Percentiles rank a stretch among this genome's conserved stretches.
Evolutionary conservation across 345 rosid species (phyloP).

Genomic region (Dimocarpus longan): DNA sequence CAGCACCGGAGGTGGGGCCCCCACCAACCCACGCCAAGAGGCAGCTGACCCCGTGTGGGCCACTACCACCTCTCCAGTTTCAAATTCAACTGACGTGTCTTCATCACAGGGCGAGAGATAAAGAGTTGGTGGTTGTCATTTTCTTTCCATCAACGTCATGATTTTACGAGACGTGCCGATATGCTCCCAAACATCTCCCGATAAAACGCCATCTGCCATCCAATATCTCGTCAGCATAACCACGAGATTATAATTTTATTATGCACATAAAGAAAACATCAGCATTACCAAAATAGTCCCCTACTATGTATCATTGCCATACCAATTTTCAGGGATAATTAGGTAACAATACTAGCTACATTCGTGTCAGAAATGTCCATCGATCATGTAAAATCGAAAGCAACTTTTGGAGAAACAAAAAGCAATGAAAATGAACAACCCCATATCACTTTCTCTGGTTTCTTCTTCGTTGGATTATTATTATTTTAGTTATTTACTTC

Average conservation of each 20-base stretch:
- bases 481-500: background rate
- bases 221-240: background rate
- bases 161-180: background rate
- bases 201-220: background rate
- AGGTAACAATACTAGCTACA: background rate
- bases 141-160: too few species aligned
- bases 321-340: background rate
- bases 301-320: background rate
- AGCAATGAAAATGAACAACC: background rate
- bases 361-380: background rate
- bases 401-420: background rate
- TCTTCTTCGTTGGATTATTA: background rate
- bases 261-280: too few species aligned
- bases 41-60: background rate
- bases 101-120: background rate
- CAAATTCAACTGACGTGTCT: background rate
- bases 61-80: conserved; percentile 4
- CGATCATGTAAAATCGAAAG: background rate
- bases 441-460: background rate
- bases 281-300: background rate
- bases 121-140: background rate
- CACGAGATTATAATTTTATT: background rate
- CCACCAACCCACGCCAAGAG: background rate
- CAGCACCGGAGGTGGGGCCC: background rate
- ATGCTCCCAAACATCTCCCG: background rate